A percentile compares a stretch with the other conserved stretches of the same genome.
These are phyloP conservation scores for Backusella tuberculispora DNA, from an alignment of 192 early-diverging fungal genomes.

Conservation along the genomic window DNA sequence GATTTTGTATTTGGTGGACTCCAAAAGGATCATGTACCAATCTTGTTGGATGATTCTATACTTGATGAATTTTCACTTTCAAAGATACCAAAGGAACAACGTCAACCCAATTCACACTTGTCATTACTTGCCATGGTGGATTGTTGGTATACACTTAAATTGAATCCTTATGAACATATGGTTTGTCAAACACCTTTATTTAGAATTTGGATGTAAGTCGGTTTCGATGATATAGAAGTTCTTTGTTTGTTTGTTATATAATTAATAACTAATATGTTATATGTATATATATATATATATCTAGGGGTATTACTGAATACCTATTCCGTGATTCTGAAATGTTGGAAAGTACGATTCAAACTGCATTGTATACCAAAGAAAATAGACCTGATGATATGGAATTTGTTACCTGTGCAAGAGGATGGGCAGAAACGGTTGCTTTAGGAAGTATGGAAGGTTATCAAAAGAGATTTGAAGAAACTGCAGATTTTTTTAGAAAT, in stretches of 20 bases:
- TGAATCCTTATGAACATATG: slow-evolving; percentile 93
- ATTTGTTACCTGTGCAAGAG: slow-evolving; percentile 88
- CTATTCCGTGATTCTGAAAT: slow-evolving; percentile 81
- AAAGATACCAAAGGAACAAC: slow-evolving; percentile 69
- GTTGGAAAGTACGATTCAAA: slow-evolving; percentile 85
- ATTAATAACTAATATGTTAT: not conserved
- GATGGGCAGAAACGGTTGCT: slow-evolving; percentile 93
- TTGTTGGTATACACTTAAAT: slow-evolving; percentile 84
- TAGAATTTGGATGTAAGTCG: slow-evolving; percentile 84
- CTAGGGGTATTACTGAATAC: slow-evolving; percentile 91
- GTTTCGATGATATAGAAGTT: not conserved
- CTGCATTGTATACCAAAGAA: slow-evolving; percentile 76
- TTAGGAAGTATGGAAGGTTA: slow-evolving; percentile 85
- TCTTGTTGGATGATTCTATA: slow-evolving; percentile 79
- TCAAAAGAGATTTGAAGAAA: slow-evolving; percentile 79
- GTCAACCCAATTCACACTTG: slow-evolving; percentile 88
- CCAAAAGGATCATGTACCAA: slow-evolving; percentile 59
- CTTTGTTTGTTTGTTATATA: not conserved
- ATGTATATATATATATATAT: not conserved
- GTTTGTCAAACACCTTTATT: slow-evolving; percentile 97
- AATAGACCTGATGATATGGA: slow-evolving; percentile 84
- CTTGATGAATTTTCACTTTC: slow-evolving; percentile 90
- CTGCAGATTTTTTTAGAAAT: slow-evolving; percentile 81
- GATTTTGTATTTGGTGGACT: slow-evolving; percentile 85
- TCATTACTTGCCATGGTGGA: slow-evolving; percentile 93